Conservation (phyloP, 768 basidiomycete species). For the Lentinus tigrinus region DNA sequence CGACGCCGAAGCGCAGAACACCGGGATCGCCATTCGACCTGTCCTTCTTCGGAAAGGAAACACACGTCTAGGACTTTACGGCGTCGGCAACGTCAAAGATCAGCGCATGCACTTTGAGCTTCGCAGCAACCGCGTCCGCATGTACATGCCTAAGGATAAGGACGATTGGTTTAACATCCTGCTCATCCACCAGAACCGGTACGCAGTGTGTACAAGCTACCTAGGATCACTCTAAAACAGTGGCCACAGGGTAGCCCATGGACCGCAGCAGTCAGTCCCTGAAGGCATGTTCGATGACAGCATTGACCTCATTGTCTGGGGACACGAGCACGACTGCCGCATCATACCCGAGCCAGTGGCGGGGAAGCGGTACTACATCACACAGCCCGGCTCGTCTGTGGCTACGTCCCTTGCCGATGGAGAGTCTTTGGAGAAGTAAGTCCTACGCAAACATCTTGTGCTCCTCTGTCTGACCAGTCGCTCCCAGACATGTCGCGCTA, state of each 20-base stretch:
- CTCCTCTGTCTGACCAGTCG: background rate
- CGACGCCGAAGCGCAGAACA: slow-evolving; percentile 61
- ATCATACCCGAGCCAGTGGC: slow-evolving; percentile 88
- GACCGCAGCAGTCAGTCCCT: slow-evolving; percentile 91
- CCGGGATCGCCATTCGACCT: slow-evolving; percentile 84
- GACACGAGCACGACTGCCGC: slow-evolving; percentile 97
- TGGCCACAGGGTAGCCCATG: slow-evolving; percentile 78
- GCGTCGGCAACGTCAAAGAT: slow-evolving; percentile 96
- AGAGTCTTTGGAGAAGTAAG: slow-evolving; percentile 86
- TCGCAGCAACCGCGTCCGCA: slow-evolving; percentile 87
- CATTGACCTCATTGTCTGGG: slow-evolving; percentile 93
- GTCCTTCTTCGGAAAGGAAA: slow-evolving; percentile 88
- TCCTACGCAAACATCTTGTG: background rate
- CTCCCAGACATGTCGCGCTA: slow-evolving; percentile 82
- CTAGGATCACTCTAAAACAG: background rate
- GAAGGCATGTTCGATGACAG: slow-evolving; percentile 98
- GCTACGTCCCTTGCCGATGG: slow-evolving; percentile 95
- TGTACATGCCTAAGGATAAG: slow-evolving; percentile 94
- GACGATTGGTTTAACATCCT: slow-evolving; percentile 95
- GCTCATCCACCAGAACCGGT: slow-evolving; percentile 96
- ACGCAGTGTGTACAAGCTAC: slow-evolving; percentile 18
- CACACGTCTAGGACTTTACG: slow-evolving; percentile 88
- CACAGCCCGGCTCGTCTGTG: slow-evolving; percentile 93
- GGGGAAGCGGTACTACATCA: slow-evolving; percentile 87
- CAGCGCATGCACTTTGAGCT: slow-evolving; percentile 96